Base-by-base conservation (phyloP, 2,329 filamentous ascomycete species). In the Neofusicoccum ribis region DNA sequence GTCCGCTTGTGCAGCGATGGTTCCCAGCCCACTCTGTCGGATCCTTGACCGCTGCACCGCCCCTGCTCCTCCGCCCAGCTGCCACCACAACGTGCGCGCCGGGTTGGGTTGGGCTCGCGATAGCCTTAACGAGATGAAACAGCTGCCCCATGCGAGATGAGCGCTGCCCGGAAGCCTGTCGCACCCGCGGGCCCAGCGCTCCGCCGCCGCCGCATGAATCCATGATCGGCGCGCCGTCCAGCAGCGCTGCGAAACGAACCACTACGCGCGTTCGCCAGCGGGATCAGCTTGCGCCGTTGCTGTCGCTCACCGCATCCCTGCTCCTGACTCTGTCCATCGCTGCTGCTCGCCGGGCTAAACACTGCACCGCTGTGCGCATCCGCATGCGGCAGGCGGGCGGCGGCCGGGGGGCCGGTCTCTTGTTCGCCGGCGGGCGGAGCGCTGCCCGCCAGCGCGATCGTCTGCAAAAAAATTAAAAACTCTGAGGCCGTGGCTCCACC, bases 101-200 rank as follows among this genome's bases (percentile, higher is more conserved):
- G 56, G 52, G 37, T 31, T 31, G 39, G 23, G 41, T 47, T 47
- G 56, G 56, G 56, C 56, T 46, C 20, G 56, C 15, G 43, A 39
- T 60, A 60, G 56, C 56, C 56, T 62, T 62, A 51, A 62, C 59
- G 59, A 62, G 59, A 62, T 62, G 59, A 62, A 62, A 62, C 59
- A 50, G 59, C 36, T 62, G 44, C 56, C 56, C 44, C 59, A 62
- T 62, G 59, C 59, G 59, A 62, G 59, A 62, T 62, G 61, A 52
- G 61, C 47, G 61, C 61, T 27, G 49, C 37, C 31, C 61, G 49
- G 39, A 46, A 60, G 41, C 41, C 56, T 23, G 56, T 37, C 56
- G 37, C 56, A 47, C 6, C 41, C 23, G 23, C 23, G 23, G 23
- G 23, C 23, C 23, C 23, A 23, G 23, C 23, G 23, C 23, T 23